phyloP scores from a whole-genome alignment of 1,284 basidiomycete species.

The Moniliella sp. region DNA sequence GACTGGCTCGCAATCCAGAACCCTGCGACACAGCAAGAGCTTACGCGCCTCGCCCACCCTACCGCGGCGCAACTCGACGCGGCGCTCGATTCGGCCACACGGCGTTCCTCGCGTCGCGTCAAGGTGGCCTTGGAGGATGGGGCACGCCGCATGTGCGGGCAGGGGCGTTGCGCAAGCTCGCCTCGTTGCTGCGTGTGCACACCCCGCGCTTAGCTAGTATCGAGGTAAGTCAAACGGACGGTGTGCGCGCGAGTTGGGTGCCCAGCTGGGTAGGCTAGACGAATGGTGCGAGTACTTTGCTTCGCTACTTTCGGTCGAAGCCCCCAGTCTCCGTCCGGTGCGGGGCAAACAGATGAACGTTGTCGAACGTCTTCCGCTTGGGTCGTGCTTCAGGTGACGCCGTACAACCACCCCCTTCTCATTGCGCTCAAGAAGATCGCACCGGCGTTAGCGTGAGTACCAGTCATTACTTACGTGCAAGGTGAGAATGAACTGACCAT shows the following conservation, averaged over 20 bases:
- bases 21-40: too few species aligned
- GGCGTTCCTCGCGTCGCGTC: constrained; percentile 3
- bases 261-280: constrained; percentile 6
- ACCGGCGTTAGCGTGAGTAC: constrained; percentile 60
- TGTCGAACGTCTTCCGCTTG: constrained; percentile 53
- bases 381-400: constrained; percentile 59
- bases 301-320: constrained; percentile 3
- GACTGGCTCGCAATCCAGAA: too few species aligned
- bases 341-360: constrained; percentile 56
- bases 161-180: constrained; percentile 4
- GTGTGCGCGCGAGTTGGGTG: constrained; percentile 6
- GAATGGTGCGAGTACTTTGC: constrained; percentile 9
- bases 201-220: constrained; percentile 5
- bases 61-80: constrained; percentile 2
- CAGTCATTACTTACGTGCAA: too few species aligned
- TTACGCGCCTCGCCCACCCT: too few species aligned
- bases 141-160: constrained; percentile 4
- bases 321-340: constrained; percentile 40
- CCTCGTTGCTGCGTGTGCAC: constrained; percentile 4
- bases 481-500: too few species aligned
- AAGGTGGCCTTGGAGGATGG: constrained; percentile 5
- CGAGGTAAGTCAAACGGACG: constrained; percentile 7
- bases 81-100: constrained; percentile 4
- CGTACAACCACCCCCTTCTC: constrained; percentile 40
- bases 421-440: constrained; percentile 68